Evolutionary conservation across 2,329 filamentous ascomycete species (phyloP).

Genomic region (Colletotrichum sublineola): DNA sequence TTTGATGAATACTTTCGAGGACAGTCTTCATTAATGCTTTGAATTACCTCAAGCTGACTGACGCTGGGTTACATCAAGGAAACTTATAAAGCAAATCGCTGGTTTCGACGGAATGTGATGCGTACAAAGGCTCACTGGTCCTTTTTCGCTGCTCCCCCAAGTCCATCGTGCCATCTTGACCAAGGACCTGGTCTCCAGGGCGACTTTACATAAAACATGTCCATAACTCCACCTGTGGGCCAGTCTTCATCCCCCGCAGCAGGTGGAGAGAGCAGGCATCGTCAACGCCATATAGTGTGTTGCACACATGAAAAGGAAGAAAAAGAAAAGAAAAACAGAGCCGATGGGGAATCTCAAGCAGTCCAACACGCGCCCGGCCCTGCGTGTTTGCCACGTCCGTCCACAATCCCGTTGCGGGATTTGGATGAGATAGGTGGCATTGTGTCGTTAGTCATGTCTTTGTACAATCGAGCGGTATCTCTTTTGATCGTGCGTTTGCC

Average conservation of each 20-base stretch:
- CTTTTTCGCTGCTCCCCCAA: background rate
- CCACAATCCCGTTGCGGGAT: conserved; percentile 29
- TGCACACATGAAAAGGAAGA: conserved; percentile 34
- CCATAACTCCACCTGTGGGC: conserved; percentile 38
- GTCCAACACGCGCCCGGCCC: conserved; percentile 41
- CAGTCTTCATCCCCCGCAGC: conserved; percentile 29
- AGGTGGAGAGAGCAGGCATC: conserved; percentile 28
- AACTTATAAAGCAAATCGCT: conserved; percentile 37
- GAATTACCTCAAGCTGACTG: conserved; percentile 13
- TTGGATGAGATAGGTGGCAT: conserved; percentile 37
- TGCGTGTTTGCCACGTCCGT: conserved; percentile 35
- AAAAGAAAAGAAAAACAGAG: conserved; percentile 39
- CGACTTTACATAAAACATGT: conserved; percentile 35
- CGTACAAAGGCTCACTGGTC: background rate
- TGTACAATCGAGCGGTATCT: conserved; percentile 41
- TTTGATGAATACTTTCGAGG: no score
- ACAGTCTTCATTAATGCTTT: conserved; percentile 16
- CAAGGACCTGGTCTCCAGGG: conserved; percentile 8
- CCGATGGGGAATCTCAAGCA: conserved; percentile 43
- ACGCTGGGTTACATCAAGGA: conserved; percentile 16
- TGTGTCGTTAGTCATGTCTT: conserved; percentile 44
- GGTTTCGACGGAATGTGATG: conserved; percentile 20
- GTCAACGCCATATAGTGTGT: conserved; percentile 38
- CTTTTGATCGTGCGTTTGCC: conserved; percentile 40
- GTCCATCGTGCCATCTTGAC: conserved; percentile 32